These are phyloP conservation scores for Diversispora epigaea DNA, from an alignment of 192 early-diverging fungal species.

Conservation along the genomic window DNA sequence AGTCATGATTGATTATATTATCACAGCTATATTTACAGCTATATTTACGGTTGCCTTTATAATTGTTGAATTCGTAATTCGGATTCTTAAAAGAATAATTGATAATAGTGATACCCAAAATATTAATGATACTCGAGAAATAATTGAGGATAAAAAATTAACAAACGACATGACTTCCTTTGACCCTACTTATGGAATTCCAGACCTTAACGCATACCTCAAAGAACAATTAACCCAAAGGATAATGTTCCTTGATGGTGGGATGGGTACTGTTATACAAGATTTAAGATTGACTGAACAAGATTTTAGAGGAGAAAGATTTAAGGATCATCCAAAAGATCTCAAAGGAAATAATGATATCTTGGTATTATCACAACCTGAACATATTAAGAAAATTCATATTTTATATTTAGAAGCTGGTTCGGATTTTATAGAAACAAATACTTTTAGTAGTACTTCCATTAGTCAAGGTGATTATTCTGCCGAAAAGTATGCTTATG, in stretches of 20 bases:
- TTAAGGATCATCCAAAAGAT: constrained; percentile 81
- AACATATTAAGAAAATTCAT: constrained; percentile 89
- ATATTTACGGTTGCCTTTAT: too few relatives aligned
- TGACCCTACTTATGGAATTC: background rate
- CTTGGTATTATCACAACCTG: constrained; percentile 86
- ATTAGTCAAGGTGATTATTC: constrained; percentile 94
- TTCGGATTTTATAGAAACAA: constrained; percentile 92
- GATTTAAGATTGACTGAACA: constrained; percentile 75
- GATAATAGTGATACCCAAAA: too few relatives aligned
- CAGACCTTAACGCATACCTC: constrained; percentile 64
- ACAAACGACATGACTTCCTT: background rate
- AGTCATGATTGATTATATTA: too few relatives aligned
- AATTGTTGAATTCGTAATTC: too few relatives aligned
- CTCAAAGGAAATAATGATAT: constrained; percentile 96
- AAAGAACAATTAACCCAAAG: constrained; percentile 72
- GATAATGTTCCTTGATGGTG: constrained; percentile 96
- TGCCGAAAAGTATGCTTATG: constrained; percentile 83
- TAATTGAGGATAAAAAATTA: too few relatives aligned
- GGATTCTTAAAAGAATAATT: too few relatives aligned
- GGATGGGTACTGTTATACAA: constrained; percentile 96
- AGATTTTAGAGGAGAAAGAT: constrained; percentile 84
- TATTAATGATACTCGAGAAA: too few relatives aligned
- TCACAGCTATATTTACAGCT: too few relatives aligned
- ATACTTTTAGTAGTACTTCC: constrained; percentile 90
- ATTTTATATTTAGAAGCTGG: constrained; percentile 88